Conservation (phyloP, 2,329 filamentous ascomycete genomes). For the Nemania abortiva region DNA sequence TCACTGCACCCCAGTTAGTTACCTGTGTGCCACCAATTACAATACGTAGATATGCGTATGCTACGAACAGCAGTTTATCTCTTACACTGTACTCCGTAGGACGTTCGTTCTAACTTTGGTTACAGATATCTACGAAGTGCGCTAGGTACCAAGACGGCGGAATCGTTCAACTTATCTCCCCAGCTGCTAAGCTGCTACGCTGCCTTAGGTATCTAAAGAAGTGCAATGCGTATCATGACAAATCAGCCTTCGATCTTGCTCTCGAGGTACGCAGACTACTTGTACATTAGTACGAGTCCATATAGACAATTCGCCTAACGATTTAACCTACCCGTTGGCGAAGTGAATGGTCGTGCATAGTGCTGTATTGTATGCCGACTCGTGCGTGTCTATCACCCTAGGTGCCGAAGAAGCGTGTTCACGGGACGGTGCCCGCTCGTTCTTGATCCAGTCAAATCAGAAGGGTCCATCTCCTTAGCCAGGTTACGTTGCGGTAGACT, state of each 20-base stretch:
- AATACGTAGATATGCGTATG: too few species aligned
- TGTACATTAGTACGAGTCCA: neutral
- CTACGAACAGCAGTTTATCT: neutral
- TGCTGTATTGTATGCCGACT: neutral
- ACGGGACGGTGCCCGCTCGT: conserved; percentile 1
- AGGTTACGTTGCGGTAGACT: conserved; percentile 11
- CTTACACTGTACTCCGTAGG: conserved; percentile 4
- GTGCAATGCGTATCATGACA: too few species aligned
- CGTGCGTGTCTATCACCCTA: neutral
- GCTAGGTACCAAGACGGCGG: conserved; percentile 1
- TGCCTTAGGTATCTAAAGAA: neutral
- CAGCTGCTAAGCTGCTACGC: neutral
- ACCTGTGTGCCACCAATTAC: neutral
- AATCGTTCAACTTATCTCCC: neutral
- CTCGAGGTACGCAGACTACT: too few species aligned
- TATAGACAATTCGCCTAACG: neutral
- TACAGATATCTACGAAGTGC: neutral
- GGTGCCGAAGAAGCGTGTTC: neutral
- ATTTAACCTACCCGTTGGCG: neutral
- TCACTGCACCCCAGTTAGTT: neutral
- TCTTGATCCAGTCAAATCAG: conserved; percentile 3
- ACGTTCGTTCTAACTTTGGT: neutral
- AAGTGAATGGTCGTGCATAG: neutral
- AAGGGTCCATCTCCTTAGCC: neutral
- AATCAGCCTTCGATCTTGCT: too few species aligned